Percentiles rank a stretch among this genome's conserved stretches.
These are phyloP conservation scores for Colletotrichum sp. DNA, from an alignment of 2,329 filamentous ascomycete genomes.

Conservation along the genomic window DNA sequence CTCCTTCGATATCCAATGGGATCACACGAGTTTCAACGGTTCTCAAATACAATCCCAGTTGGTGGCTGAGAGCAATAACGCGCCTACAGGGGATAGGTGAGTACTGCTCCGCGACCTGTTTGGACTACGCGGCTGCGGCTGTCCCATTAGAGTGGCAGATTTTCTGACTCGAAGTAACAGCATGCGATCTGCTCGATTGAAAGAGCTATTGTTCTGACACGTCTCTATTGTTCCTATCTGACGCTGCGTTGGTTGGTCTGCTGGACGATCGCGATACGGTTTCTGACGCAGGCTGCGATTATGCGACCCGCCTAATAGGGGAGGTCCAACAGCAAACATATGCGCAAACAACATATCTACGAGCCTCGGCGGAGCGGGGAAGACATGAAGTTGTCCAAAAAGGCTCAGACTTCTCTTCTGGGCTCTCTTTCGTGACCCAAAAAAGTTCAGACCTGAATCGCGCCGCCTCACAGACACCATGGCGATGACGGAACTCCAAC, in stretches of 20 bases:
- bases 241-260: neutral
- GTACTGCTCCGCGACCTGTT: neutral
- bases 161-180: conserved; percentile 5
- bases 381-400: neutral
- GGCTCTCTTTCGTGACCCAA: neutral
- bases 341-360: neutral
- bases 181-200: neutral
- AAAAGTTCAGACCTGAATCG: neutral
- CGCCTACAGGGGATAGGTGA: neutral
- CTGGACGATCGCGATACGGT: neutral
- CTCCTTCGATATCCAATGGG: neutral
- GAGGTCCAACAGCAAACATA: neutral
- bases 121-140: neutral
- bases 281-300: neutral
- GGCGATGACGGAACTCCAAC: neutral
- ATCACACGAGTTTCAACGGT: neutral
- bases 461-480: neutral
- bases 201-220: neutral
- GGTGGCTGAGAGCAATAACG: neutral
- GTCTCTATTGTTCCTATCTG: neutral
- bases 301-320: neutral
- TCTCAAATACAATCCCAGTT: neutral
- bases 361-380: neutral
- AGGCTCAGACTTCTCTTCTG: neutral
- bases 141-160: neutral